These are phyloP conservation scores for Cutaneotrichosporon sp. DNA, from an alignment of 1,284 basidiomycete species.

Conservation along the genomic window DNA sequence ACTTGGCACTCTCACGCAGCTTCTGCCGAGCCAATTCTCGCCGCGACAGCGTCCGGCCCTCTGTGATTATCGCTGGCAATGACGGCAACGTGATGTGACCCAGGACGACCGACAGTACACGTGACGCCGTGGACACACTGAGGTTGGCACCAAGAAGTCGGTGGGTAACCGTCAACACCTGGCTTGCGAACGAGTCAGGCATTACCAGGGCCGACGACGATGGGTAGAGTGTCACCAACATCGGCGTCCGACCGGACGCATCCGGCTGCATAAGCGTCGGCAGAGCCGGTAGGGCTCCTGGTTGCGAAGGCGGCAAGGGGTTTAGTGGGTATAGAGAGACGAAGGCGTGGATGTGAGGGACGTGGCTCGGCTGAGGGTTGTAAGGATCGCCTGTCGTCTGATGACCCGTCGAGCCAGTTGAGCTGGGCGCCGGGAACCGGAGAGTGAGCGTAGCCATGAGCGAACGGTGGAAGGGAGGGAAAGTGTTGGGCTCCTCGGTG, in stretches of 20 bases:
- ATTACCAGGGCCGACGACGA: constrained; percentile 34
- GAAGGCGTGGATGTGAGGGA: constrained; percentile 43
- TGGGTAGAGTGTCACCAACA: constrained; percentile 42
- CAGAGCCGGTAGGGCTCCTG: constrained; percentile 40
- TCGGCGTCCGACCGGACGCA: constrained; percentile 22
- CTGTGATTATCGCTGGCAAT: constrained; percentile 33
- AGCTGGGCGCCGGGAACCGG: constrained; percentile 35
- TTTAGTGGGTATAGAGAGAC: constrained; percentile 44
- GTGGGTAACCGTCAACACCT: constrained; percentile 40
- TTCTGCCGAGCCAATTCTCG: constrained; percentile 30
- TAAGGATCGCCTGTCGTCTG: constrained; percentile 29
- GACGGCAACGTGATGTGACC: constrained; percentile 36
- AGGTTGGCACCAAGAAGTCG: constrained; percentile 38
- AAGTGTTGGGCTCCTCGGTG: constrained; percentile 43
- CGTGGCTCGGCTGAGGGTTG: constrained; percentile 32
- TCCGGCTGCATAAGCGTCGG: constrained; percentile 37
- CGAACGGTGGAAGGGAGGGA: constrained; percentile 46
- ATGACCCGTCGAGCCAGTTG: neutral
- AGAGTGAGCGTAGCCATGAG: constrained; percentile 44
- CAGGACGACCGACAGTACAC: constrained; percentile 36
- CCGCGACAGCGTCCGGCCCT: constrained; percentile 23
- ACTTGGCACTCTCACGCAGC: constrained; percentile 17
- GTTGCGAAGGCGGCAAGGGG: constrained; percentile 36
- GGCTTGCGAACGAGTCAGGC: constrained; percentile 41
- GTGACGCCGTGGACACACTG: constrained; percentile 24